Conservation (phyloP, 176 grass and related monocot species). For the Miscanthus lutarioriparius region DNA sequence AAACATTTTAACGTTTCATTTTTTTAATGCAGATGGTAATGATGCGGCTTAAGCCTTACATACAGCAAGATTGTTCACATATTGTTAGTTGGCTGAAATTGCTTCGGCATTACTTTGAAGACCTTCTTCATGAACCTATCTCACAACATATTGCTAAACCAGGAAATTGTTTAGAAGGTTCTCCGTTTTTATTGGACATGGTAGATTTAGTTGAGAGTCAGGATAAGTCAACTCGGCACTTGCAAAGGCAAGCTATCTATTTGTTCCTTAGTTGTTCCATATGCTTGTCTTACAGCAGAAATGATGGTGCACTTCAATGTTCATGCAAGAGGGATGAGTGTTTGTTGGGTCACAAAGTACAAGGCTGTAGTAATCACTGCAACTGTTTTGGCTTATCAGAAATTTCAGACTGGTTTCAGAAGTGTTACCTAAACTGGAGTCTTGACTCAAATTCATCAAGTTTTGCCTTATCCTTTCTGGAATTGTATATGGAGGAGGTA, state of each 20-base stretch:
- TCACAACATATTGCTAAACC: slow-evolving; percentile 38
- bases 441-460: slow-evolving; percentile 51
- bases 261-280: slow-evolving; percentile 76
- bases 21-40: slow-evolving; percentile 74
- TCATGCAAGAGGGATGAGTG: slow-evolving; percentile 42
- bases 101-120: slow-evolving; percentile 60
- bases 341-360: slow-evolving; percentile 35
- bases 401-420: slow-evolving; percentile 81
- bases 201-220: slow-evolving; percentile 37
- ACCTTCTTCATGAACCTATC: slow-evolving; percentile 56
- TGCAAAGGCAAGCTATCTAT: slow-evolving; percentile 67
- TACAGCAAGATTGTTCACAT: slow-evolving; percentile 46
- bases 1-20: slow-evolving; percentile 14
- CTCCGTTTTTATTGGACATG: slow-evolving; percentile 60
- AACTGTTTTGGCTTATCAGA: slow-evolving; percentile 53
- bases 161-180: slow-evolving; percentile 61
- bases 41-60: slow-evolving; percentile 56
- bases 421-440: slow-evolving; percentile 46
- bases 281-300: slow-evolving; percentile 45
- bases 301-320: slow-evolving; percentile 42
- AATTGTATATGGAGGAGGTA: slow-evolving; percentile 94
- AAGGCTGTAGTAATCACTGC: slow-evolving; percentile 53
- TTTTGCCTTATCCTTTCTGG: slow-evolving; percentile 73
- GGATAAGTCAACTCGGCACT: slow-evolving; percentile 54
- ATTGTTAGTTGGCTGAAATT: slow-evolving; percentile 65